These are phyloP conservation scores for Trichoderma lentiforme DNA, from an alignment of 2,329 filamentous ascomycete species.

Conservation along the genomic window DNA sequence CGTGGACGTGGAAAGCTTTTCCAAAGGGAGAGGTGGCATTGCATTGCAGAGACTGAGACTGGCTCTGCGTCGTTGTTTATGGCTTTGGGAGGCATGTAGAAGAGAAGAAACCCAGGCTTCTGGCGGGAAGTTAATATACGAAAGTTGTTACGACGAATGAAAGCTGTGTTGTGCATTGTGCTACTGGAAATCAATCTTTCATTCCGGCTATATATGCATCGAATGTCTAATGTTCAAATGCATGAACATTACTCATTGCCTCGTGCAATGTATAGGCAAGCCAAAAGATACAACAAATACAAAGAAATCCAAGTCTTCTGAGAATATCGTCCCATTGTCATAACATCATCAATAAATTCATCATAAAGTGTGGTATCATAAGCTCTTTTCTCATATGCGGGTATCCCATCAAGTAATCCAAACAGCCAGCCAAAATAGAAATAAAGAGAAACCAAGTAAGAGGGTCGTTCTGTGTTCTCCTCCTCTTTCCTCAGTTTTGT, in stretches of 20 bases:
- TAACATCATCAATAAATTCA: not conserved
- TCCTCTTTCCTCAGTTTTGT: not conserved
- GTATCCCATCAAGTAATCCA: not conserved
- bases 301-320: not conserved
- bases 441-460: not conserved
- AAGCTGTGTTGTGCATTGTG: not conserved
- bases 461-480: not conserved
- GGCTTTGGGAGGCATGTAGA: not conserved
- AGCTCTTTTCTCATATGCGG: not conserved
- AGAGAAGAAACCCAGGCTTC: not conserved
- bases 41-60: not conserved
- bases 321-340: not conserved
- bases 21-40: not conserved
- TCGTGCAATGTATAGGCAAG: not conserved
- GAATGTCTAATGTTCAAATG: not conserved
- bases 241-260: not conserved
- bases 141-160: not conserved
- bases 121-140: not conserved
- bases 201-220: not conserved
- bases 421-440: not conserved
- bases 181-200: not conserved
- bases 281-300: not conserved
- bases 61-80: not conserved
- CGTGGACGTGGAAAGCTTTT: not conserved
- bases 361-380: slow-evolving; percentile 5